These are phyloP conservation scores for Earliella scabrosa DNA, from an alignment of 1,284 basidiomycete genomes.

Conservation along the genomic window DNA sequence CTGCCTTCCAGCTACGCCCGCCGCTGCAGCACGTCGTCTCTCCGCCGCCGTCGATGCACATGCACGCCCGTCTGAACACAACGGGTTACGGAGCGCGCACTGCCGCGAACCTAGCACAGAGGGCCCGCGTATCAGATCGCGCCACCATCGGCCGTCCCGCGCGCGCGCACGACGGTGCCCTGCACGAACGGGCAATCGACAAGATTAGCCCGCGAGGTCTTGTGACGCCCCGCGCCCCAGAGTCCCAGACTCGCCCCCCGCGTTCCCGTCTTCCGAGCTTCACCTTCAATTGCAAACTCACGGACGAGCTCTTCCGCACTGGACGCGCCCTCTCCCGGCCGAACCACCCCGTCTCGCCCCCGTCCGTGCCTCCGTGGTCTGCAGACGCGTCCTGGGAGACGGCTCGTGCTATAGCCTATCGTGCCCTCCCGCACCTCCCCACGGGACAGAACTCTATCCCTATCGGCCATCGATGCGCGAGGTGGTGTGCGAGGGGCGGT, in stretches of 20 bases:
- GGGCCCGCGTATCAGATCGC: slow-evolving; percentile 15
- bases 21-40: too few relatives aligned
- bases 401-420: neutral
- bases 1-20: neutral
- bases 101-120: too few relatives aligned
- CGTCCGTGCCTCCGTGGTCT: neutral
- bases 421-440: too few relatives aligned
- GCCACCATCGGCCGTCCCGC: slow-evolving; percentile 4
- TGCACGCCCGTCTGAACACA: too few relatives aligned
- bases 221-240: slow-evolving; percentile 13
- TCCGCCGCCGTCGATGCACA: too few relatives aligned
- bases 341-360: neutral
- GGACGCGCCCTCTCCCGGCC: slow-evolving; percentile 1
- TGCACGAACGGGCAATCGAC: slow-evolving; percentile 13
- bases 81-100: neutral
- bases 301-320: slow-evolving; percentile 10
- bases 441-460: slow-evolving; percentile 22
- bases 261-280: neutral
- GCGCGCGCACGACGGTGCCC: slow-evolving; percentile 2
- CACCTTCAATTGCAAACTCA: neutral
- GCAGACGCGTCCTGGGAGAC: neutral
- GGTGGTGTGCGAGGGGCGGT: neutral
- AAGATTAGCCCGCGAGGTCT: slow-evolving; percentile 14
- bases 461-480: slow-evolving; percentile 8
- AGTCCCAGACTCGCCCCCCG: neutral